Conservation (phyloP, 169 alveolate species). For the Eimeria nieschulzi region DNA sequence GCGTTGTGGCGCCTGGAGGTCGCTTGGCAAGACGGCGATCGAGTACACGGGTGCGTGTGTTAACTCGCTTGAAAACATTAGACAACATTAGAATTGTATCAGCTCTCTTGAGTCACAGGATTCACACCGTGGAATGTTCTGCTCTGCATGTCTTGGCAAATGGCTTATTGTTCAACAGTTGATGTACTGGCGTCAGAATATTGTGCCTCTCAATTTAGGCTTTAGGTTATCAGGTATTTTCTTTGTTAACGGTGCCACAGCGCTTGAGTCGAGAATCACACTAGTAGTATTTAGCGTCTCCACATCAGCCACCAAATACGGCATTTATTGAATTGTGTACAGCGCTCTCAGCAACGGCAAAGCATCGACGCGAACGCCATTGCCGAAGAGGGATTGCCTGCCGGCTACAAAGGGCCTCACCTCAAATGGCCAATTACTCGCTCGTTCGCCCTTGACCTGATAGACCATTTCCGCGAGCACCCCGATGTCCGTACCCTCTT, state of each 20-base stretch:
- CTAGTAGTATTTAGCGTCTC: no score
- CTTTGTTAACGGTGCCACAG: no score
- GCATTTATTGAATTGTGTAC: neutral
- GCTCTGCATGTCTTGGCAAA: no score
- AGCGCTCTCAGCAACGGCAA: slow-evolving; percentile 28
- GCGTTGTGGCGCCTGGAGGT: slow-evolving; percentile 12
- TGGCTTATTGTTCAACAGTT: no score
- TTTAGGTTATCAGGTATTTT: no score
- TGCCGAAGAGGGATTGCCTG: slow-evolving; percentile 52
- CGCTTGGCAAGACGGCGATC: slow-evolving; percentile 29
- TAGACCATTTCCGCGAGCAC: slow-evolving; percentile 69
- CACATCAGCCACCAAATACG: no score
- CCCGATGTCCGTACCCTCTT: slow-evolving; percentile 38
- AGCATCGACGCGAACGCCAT: slow-evolving; percentile 54
- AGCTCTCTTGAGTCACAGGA: no score
- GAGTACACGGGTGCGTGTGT: neutral
- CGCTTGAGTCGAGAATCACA: no score
- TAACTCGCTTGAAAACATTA: neutral
- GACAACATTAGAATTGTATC: neutral
- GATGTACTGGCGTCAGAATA: no score
- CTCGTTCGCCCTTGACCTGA: slow-evolving; percentile 61
- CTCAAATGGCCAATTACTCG: slow-evolving; percentile 72
- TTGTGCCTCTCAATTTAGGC: no score
- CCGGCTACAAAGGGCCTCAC: slow-evolving; percentile 69
- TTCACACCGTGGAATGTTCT: no score